These are phyloP conservation scores for Candida oleophila DNA, from an alignment of 805 yeast genomes.

Conservation along the genomic window DNA sequence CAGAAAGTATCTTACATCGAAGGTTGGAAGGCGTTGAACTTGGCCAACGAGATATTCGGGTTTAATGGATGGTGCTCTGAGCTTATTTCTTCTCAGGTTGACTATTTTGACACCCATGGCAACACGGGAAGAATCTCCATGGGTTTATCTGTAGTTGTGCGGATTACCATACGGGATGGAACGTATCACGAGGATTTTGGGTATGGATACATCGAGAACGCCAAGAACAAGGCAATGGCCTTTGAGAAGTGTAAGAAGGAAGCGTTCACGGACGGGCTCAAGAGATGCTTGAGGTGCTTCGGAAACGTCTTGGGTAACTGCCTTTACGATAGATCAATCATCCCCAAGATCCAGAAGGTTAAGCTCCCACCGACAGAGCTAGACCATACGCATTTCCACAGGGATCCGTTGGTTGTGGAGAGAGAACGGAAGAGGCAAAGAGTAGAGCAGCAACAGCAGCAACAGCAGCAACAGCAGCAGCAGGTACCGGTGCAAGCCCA, in stretches of 20 bases:
- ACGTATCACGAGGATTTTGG: conserved; percentile 80
- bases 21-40: conserved; percentile 79
- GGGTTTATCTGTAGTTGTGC: conserved; percentile 69
- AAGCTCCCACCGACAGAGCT: conserved; percentile 29
- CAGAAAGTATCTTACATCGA: conserved; percentile 69
- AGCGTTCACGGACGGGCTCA: conserved; percentile 81
- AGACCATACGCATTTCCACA: conserved; percentile 30
- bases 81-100: conserved; percentile 61
- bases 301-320: conserved; percentile 83
- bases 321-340: conserved; percentile 71
- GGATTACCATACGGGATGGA: conserved; percentile 77
- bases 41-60: conserved; percentile 81
- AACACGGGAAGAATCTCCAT: conserved; percentile 53
- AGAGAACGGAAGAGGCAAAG: conserved; percentile 22
- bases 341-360: conserved; percentile 49
- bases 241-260: conserved; percentile 80
- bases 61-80: conserved; percentile 84
- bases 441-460: conserved; percentile 2
- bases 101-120: conserved; percentile 64
- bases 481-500: not conserved
- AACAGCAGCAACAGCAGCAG: conserved; percentile 5
- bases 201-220: conserved; percentile 70
- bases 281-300: conserved; percentile 74
- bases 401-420: conserved; percentile 34
- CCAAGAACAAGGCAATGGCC: conserved; percentile 68